A percentile compares a stretch with the other conserved stretches of the same genome.
Conservation (phyloP, 1,284 basidiomycete species). For the Amylostereum areolatum region DNA sequence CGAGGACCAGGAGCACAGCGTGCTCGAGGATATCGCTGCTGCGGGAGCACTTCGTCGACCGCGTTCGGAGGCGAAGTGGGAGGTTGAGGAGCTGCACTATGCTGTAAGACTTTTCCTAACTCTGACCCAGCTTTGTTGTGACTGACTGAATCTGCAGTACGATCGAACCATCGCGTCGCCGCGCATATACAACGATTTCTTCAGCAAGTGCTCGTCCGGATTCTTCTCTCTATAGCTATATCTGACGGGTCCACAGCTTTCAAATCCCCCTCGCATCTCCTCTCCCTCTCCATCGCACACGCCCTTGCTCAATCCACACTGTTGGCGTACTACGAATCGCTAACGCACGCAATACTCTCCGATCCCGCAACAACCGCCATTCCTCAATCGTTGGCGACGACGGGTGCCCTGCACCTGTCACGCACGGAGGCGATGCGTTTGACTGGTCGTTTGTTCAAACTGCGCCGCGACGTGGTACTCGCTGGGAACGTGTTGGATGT, state of each 20-base stretch:
- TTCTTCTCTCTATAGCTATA: no score
- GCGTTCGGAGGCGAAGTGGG: slow-evolving; percentile 71
- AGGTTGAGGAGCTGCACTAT: slow-evolving; percentile 87
- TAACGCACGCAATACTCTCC: slow-evolving; percentile 74
- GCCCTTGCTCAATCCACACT: slow-evolving; percentile 94
- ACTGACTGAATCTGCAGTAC: slow-evolving; percentile 45
- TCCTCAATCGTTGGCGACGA: slow-evolving; percentile 78
- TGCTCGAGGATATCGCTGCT: slow-evolving; percentile 77
- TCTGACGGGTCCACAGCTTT: slow-evolving; percentile 48
- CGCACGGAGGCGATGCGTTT: slow-evolving; percentile 83
- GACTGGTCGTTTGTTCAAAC: slow-evolving; percentile 81
- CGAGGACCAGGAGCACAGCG: slow-evolving; percentile 69
- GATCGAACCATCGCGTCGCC: slow-evolving; percentile 82
- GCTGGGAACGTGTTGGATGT: slow-evolving; percentile 94
- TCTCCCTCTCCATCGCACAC: slow-evolving; percentile 88
- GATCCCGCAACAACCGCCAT: slow-evolving; percentile 76
- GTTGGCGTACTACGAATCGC: slow-evolving; percentile 83
- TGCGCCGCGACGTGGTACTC: slow-evolving; percentile 87
- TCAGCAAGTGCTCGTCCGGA: slow-evolving; percentile 48
- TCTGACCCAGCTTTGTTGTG: background rate
- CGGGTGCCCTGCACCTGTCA: slow-evolving; percentile 74
- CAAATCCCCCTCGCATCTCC: slow-evolving; percentile 82
- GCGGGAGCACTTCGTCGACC: slow-evolving; percentile 62
- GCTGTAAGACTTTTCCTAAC: slow-evolving; percentile 39
- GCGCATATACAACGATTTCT: slow-evolving; percentile 89